A percentile compares a stretch with the other conserved stretches of the same genome.
Evolutionary conservation across 202 grass and related monocot genomes (phyloP).

Genomic region (Brachypodium distachyon): DNA sequence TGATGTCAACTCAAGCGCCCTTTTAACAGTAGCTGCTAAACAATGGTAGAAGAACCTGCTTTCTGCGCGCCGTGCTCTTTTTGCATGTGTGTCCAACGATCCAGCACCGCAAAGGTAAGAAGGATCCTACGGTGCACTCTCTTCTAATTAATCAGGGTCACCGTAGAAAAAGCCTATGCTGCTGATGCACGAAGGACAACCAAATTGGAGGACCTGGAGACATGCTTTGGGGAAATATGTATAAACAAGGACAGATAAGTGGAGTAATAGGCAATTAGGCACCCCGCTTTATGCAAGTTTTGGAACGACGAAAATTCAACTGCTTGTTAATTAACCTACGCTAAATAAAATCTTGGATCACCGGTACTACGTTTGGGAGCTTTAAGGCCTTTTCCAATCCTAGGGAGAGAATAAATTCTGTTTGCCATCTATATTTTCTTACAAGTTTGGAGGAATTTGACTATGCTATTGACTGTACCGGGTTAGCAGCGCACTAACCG

Average conservation of each 20-base stretch:
- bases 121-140: conserved; percentile 24
- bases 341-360: neutral
- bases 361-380: neutral
- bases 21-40: neutral
- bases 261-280: conserved; percentile 15
- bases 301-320: conserved; percentile 9
- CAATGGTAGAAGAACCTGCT: neutral
- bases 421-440: neutral
- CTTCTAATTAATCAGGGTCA: neutral
- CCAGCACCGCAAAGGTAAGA: conserved; percentile 7
- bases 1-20: conserved; percentile 22
- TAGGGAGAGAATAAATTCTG: neutral
- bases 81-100: conserved; percentile 27
- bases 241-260: conserved; percentile 20
- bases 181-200: neutral
- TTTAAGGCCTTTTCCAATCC: conserved; percentile 4
- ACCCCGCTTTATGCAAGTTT: neutral
- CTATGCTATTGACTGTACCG: neutral
- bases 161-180: conserved; percentile 1
- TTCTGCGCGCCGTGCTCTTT: conserved; percentile 6
- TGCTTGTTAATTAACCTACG: conserved; percentile 17
- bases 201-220: neutral
- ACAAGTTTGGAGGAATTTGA: conserved; percentile 16
- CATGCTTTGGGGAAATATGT: neutral
- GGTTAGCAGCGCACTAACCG: conserved; percentile 3